Percentiles rank a stretch among this genome's conserved stretches.
Evolutionary conservation across 768 basidiomycete species (phyloP).

Genomic region (Leccinum truebloodii): DNA sequence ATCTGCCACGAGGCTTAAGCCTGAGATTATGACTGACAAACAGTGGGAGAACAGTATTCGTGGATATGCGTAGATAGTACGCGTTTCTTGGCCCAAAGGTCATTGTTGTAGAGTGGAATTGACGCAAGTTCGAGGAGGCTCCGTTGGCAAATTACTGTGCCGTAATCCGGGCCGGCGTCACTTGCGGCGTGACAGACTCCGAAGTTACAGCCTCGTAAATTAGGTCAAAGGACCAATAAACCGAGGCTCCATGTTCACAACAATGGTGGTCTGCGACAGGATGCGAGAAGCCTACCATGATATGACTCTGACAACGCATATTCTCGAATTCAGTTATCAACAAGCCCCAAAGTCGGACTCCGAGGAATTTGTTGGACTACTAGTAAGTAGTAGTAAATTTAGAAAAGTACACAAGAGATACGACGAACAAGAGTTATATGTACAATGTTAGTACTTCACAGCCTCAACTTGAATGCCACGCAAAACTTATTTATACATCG

Average conservation of each 20-base stretch:
- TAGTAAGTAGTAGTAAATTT: too few relatives aligned
- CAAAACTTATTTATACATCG: constrained; percentile 32
- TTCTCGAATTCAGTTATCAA: background rate
- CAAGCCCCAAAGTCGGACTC: too few relatives aligned
- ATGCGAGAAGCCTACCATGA: too few relatives aligned
- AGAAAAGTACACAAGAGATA: too few relatives aligned
- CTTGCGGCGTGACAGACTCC: too few relatives aligned
- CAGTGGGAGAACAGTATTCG: constrained; percentile 70
- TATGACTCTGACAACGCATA: background rate
- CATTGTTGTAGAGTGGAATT: constrained; percentile 40
- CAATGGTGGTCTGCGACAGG: background rate
- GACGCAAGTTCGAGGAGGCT: background rate
- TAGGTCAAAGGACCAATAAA: background rate
- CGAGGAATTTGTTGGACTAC: too few relatives aligned
- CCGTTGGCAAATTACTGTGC: background rate
- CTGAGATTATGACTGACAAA: constrained; percentile 50
- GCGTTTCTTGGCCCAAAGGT: constrained; percentile 71
- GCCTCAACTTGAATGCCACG: background rate
- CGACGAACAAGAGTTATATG: background rate
- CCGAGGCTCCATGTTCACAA: background rate
- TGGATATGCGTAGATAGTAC: constrained; percentile 81
- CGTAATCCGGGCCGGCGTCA: too few relatives aligned
- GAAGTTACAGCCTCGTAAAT: too few relatives aligned
- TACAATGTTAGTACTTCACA: background rate
- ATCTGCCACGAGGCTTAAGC: background rate